phyloP scores from a whole-genome alignment of 257 asterid species.

The Rhazya stricta region DNA sequence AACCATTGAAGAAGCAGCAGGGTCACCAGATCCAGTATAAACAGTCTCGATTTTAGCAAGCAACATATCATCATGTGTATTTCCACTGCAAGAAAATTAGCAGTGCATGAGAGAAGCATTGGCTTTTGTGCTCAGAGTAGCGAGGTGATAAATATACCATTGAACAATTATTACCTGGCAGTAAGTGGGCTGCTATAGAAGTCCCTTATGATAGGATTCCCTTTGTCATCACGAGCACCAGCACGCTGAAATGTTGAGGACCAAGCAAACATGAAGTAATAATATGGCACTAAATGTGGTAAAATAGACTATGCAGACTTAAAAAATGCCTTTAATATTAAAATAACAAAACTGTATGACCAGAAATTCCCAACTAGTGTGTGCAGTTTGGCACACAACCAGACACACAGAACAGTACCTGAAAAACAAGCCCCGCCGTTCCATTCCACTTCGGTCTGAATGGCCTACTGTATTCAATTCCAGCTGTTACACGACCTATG shows the following conservation, averaged over 20 bases:
- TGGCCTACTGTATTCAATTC: constrained; percentile 89
- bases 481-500: constrained; percentile 84
- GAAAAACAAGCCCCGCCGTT: constrained; percentile 75
- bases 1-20: constrained; percentile 85
- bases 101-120: constrained; percentile 4
- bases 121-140: not conserved
- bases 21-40: constrained; percentile 81
- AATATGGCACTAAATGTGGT: not conserved
- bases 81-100: constrained; percentile 63
- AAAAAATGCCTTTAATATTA: not conserved
- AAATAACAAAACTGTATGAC: not conserved
- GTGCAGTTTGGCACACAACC: not conserved
- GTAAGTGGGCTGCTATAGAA: constrained; percentile 94
- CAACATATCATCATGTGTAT: constrained; percentile 76
- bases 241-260: constrained; percentile 52
- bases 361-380: not conserved
- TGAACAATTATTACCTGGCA: constrained; percentile 56
- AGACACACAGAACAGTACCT: constrained; percentile 35
- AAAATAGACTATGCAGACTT: not conserved
- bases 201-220: constrained; percentile 86
- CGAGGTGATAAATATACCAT: not conserved
- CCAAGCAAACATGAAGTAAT: not conserved
- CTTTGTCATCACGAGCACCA: constrained; percentile 85
- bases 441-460: constrained; percentile 96
- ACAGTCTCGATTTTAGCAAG: constrained; percentile 92